Base-by-base conservation (phyloP, 2,329 filamentous ascomycete species). In the Alternaria tenuissima region DNA sequence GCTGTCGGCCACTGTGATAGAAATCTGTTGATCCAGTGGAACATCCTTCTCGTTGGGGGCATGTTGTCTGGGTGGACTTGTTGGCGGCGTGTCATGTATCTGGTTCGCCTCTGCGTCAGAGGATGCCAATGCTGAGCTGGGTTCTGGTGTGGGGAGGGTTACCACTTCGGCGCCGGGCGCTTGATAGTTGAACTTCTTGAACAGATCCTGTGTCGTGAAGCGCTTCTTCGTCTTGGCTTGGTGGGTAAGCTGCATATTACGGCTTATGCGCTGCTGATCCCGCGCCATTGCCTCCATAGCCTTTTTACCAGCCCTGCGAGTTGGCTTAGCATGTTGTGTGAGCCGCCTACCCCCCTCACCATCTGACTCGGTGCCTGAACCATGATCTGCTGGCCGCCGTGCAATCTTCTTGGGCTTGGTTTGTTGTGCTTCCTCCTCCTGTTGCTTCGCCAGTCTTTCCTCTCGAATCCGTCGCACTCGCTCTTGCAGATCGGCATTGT, bases 261-360 rank as follows among this genome's bases (percentile, higher is more conserved):
- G 87, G 67, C 88, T 90, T 81, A 99, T 87, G 30, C 95, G 88
- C 81, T 99, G 95, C 1, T 94, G 97, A 79, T 99, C 95, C 8
- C 93, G 88, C 70, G 91, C 91, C 90, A 99, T 97, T 68, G 98
- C 94, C 75, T 97, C 92, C 42, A 97, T 77, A 0, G 95, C 95
- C 80, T 93, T 97, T 81, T 94, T 98, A 81, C 94, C 94, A 0
- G 95, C 94, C 76, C 95, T 96, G 12, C 95, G 87, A 9, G 87
- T 85, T 5, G 93, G 89, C 4, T 90, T 88, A 26, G 86, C 83
- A 39, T 86, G 82, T 72, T 94, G 91, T 0, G 90, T 91, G 44
- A 95, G 71, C 44, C 74, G 74, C 52, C 75, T 72, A 24, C 76
- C 77, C 26, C 67, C 72, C 52, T 78, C 88, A 34, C 88, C 88